Percentiles rank a stretch among this genome's conserved stretches.
Conservation (phyloP, 208 protist genomes). For the Crithidia sp. region DNA sequence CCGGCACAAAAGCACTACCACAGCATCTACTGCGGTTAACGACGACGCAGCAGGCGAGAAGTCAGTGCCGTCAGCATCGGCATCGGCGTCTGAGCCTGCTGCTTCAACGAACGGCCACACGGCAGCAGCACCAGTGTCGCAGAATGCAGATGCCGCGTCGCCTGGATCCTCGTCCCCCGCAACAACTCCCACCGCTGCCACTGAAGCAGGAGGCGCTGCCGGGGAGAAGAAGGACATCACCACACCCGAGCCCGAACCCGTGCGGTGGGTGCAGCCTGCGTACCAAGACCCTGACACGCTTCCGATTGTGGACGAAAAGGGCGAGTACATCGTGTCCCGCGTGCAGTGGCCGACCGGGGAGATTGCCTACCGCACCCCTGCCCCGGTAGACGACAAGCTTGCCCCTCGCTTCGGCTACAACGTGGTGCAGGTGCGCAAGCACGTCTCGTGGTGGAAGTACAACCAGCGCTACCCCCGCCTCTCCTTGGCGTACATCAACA, state of each 20-base stretch:
- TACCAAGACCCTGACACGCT: conserved; percentile 47
- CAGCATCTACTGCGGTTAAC: too few relatives aligned
- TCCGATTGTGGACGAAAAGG: conserved; percentile 75
- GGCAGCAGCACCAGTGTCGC: not conserved
- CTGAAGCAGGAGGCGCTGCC: too few relatives aligned
- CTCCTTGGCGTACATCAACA: conserved; percentile 85
- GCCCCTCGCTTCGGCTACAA: conserved; percentile 88
- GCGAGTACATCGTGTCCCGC: conserved; percentile 84
- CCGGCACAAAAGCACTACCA: too few relatives aligned
- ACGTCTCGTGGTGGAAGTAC: conserved; percentile 91
- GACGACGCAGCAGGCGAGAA: too few relatives aligned
- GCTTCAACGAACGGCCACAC: not conserved
- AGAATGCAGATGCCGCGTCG: not conserved
- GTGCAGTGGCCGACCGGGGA: conserved; percentile 88
- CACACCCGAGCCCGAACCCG: conserved; percentile 49
- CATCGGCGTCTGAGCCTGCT: too few relatives aligned
- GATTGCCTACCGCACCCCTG: conserved; percentile 78
- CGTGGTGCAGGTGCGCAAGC: conserved; percentile 86
- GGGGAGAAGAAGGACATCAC: conserved; percentile 1
- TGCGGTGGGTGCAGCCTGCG: conserved; percentile 71
- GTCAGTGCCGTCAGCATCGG: too few relatives aligned
- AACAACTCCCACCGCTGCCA: too few relatives aligned
- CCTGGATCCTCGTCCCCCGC: not conserved
- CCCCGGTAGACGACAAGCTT: conserved; percentile 70
- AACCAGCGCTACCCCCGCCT: conserved; percentile 83